Conservation (phyloP, 768 basidiomycete genomes). For the Neoboletus subvelutipes region DNA sequence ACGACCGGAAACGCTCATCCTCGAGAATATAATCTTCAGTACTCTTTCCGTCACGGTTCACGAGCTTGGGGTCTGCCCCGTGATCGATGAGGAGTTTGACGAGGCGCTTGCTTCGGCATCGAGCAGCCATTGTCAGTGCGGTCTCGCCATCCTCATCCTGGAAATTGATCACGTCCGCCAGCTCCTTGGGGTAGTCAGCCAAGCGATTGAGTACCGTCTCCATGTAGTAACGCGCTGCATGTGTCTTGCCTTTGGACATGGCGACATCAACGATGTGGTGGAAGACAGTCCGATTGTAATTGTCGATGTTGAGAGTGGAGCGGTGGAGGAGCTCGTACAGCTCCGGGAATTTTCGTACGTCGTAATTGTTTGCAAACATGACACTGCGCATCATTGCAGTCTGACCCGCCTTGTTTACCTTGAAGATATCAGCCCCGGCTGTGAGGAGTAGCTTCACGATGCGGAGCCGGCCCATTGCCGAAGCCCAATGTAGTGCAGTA, state of each 20-base stretch:
- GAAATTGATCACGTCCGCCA: constrained; percentile 98
- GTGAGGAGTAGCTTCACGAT: constrained; percentile 93
- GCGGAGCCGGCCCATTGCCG: constrained; percentile 96
- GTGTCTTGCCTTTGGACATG: constrained; percentile 95
- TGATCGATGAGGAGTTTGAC: constrained; percentile 96
- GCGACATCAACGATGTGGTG: constrained; percentile 98
- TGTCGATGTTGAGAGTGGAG: constrained; percentile 99
- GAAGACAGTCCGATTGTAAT: constrained; percentile 95
- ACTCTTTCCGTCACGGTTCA: constrained; percentile 92
- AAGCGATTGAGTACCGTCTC: constrained; percentile 88
- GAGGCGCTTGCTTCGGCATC: constrained; percentile 91
- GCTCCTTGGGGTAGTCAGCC: constrained; percentile 90
- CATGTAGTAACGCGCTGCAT: constrained; percentile 98
- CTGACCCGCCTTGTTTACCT: constrained; percentile 94
- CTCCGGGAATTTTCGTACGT: constrained; percentile 97
- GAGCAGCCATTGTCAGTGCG: constrained; percentile 92
- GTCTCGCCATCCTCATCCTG: constrained; percentile 99
- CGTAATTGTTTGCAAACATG: constrained; percentile 99
- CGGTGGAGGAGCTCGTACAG: constrained; percentile 95
- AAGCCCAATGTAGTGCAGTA: constrained; percentile 97
- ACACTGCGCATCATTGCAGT: constrained; percentile 98
- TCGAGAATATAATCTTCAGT: constrained; percentile 99
- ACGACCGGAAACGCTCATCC: constrained; percentile 94
- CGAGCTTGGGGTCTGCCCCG: constrained; percentile 92
- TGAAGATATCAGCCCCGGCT: constrained; percentile 95